Conservation (phyloP, 139 green algal species). For the Volvox africanus region DNA sequence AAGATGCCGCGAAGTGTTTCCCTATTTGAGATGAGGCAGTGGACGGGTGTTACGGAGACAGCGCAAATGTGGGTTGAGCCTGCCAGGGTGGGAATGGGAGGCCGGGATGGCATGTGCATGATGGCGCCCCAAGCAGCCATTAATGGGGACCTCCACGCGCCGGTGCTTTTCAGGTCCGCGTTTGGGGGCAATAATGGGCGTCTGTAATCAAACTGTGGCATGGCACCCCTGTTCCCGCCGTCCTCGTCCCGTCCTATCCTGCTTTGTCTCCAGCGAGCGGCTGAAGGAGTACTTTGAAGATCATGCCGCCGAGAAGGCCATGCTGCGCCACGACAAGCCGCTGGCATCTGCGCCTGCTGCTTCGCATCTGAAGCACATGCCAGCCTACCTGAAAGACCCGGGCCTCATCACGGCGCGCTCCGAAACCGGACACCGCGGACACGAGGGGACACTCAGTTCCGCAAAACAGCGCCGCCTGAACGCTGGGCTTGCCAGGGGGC, state of each 20-base stretch:
- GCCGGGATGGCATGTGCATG: no score
- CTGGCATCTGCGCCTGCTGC: constrained; percentile 67
- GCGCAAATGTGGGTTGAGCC: no score
- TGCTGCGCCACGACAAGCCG: constrained; percentile 90
- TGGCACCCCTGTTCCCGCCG: neutral
- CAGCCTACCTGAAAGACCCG: constrained; percentile 78
- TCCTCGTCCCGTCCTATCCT: neutral
- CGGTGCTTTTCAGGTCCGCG: no score
- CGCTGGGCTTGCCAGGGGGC: constrained; percentile 1
- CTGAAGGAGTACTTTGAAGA: constrained; percentile 89
- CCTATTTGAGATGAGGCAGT: no score
- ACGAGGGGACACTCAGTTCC: neutral
- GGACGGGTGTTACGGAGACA: no score
- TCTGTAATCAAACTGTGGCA: no score
- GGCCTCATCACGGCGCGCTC: constrained; percentile 34
- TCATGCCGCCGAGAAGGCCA: constrained; percentile 74
- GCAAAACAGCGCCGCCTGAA: constrained; percentile 23
- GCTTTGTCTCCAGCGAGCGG: constrained; percentile 63
- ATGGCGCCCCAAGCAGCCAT: no score
- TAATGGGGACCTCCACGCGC: no score
- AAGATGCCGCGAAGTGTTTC: no score
- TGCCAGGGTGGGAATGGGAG: no score
- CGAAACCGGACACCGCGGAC: constrained; percentile 14
- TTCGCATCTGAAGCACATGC: constrained; percentile 85
- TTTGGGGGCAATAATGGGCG: no score